Evolutionary conservation across 495 filamentous ascomycete genomes (phyloP).

Genomic region (Xylaria flabelliformis): DNA sequence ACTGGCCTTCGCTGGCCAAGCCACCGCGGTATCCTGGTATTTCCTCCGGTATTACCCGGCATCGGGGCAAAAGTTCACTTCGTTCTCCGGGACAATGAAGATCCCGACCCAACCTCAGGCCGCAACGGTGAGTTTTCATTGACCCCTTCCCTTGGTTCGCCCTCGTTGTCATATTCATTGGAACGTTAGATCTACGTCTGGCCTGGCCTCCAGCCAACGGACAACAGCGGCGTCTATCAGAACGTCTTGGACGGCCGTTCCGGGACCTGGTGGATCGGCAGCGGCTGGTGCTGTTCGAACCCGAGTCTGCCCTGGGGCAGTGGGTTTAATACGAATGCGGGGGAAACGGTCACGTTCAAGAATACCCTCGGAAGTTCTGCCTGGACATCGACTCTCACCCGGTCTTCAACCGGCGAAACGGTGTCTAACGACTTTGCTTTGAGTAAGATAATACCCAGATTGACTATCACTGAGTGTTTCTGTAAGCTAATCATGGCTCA

Average conservation of each 20-base stretch:
- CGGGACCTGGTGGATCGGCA: conserved; percentile 53
- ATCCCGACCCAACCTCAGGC: conserved; percentile 46
- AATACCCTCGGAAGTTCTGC: conserved; percentile 34
- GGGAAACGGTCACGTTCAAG: conserved; percentile 42
- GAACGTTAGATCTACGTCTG: conserved; percentile 47
- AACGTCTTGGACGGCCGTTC: conserved; percentile 50
- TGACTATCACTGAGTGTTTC: not conserved
- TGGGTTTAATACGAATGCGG: conserved; percentile 45
- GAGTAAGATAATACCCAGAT: conserved; percentile 10
- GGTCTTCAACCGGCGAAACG: conserved; percentile 29
- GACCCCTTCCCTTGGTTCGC: not conserved
- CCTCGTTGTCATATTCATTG: not conserved
- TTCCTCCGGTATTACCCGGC: conserved; percentile 46
- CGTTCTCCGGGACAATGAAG: conserved; percentile 48
- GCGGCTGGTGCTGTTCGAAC: conserved; percentile 53
- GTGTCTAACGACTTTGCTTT: conserved; percentile 41
- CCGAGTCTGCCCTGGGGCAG: conserved; percentile 49
- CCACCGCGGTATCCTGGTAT: conserved; percentile 43
- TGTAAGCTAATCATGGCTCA: conserved; percentile 15
- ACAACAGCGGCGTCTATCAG: conserved; percentile 50
- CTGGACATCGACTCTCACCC: conserved; percentile 36
- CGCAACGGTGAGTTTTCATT: conserved; percentile 22
- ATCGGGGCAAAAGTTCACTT: conserved; percentile 43
- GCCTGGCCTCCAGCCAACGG: conserved; percentile 52
- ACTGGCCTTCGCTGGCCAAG: conserved; percentile 32